Percentiles rank a stretch among this genome's conserved stretches.
These are phyloP conservation scores for Casuarina glauca DNA, from an alignment of 306 rosid genomes.

Conservation along the genomic window DNA sequence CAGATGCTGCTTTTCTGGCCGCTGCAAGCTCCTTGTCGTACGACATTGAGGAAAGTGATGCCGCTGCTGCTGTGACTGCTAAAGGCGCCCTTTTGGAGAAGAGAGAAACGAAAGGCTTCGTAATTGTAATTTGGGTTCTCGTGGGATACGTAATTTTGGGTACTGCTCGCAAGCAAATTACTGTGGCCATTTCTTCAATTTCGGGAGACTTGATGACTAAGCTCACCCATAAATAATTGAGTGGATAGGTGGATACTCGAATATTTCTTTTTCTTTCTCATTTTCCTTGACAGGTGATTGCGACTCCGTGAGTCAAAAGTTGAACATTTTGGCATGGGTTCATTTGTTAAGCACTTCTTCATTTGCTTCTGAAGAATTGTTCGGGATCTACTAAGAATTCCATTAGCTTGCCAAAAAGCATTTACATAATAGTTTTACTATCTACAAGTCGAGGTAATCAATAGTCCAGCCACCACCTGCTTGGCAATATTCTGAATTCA, in stretches of 20 bases:
- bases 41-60: constrained; percentile 58
- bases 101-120: constrained; percentile 3
- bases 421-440: background rate
- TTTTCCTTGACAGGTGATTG: background rate
- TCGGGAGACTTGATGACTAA: background rate
- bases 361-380: too few relatives aligned
- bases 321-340: too few relatives aligned
- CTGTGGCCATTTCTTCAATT: constrained; percentile 11
- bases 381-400: too few relatives aligned
- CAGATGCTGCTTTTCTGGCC: constrained; percentile 83
- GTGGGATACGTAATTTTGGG: constrained; percentile 26
- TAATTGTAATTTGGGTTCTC: constrained; percentile 32
- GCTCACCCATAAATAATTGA: background rate
- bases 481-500: constrained; percentile 16
- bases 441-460: background rate
- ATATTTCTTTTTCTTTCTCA: background rate
- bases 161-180: constrained; percentile 26
- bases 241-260: background rate
- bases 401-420: background rate
- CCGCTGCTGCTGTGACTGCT: constrained; percentile 18
- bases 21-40: constrained; percentile 88
- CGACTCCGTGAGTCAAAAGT: too few relatives aligned
- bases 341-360: too few relatives aligned
- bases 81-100: constrained; percentile 19
- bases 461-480: background rate